Evolutionary conservation across 2,329 filamentous ascomycete species (phyloP), one percentile per base, ranked within the genome.

Genomic region (Fusarium burgessii): DNA sequence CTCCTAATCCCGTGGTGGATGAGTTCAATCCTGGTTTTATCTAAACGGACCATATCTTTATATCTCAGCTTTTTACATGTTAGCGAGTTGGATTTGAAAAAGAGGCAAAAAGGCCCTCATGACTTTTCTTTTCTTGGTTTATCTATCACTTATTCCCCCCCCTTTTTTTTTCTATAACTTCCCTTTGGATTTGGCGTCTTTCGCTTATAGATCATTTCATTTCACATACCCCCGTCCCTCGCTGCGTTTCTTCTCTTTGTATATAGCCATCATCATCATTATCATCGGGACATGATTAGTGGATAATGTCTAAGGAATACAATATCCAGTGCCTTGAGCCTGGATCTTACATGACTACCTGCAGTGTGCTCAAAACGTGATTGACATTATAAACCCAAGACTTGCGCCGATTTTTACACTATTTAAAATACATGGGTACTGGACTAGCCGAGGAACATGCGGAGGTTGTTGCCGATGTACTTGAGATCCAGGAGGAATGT

Each of bases 401-500:
- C 14, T 15, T 14, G 1, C 35, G 41, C 57, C 58, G 4, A 8
- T 35, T 58, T 23, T 68, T 45, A 64, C 43, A 52, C 20, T 29
- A 8, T 29, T 58, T 49, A 40, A 23, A 7, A 33, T 18, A 40
- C 23, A 35, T 8, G 14, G 27, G 15, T n/a, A 20, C 29, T 27
- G 8, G 23, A 14, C 40, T 66, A 95, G 2, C 87, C 88, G 74
- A 99, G 80, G 80, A 99, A 99, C 74, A 88, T 88, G 75, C 90
- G 90, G 49, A 99, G 84, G 52, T 91, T 93, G 0, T 94, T 94
- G 7, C 96, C 96, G 52, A 99, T 93, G 74, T 97, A 92, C 82
- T 97, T 91, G 62, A 98, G 82, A 81, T 99, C 96, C 45, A 99
- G 83, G 77, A 99, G 81, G 79, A 99, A 99, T 1, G 95, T 98